Evolutionary conservation across 768 basidiomycete species (phyloP).

Genomic region (Lactarius tabidus): DNA sequence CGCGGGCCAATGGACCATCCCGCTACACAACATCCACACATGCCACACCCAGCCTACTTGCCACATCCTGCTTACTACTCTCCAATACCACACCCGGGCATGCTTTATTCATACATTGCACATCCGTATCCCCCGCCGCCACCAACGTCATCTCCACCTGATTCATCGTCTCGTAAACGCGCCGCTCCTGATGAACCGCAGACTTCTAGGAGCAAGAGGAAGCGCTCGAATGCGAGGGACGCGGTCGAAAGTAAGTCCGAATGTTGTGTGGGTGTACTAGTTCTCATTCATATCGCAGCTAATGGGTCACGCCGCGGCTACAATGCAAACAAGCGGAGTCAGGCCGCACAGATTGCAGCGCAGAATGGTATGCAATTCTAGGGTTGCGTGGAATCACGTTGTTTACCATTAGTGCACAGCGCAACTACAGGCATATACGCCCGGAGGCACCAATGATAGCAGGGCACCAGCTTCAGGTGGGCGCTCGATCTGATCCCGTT

Average conservation of each 20-base stretch:
- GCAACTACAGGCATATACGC: conserved; percentile 32
- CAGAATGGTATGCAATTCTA: conserved; percentile 50
- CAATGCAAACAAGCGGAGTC: conserved; percentile 67
- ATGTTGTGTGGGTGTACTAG: background rate
- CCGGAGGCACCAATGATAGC: conserved; percentile 11
- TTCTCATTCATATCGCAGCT: conserved; percentile 11
- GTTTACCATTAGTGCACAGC: conserved; percentile 33
- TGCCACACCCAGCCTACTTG: conserved; percentile 5
- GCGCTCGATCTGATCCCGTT: conserved; percentile 8
- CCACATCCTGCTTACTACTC: conserved; percentile 21
- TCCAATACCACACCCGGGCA: conserved; percentile 16
- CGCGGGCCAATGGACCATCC: conserved; percentile 12
- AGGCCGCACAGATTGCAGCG: conserved; percentile 60
- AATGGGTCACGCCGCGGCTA: conserved; percentile 59
- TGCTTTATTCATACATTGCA: conserved; percentile 19
- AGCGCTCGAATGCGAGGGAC: conserved; percentile 18
- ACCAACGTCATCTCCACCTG: background rate
- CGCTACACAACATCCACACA: conserved; percentile 12
- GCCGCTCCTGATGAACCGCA: conserved; percentile 14
- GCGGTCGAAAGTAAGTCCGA: conserved; percentile 15
- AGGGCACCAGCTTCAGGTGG: conserved; percentile 10
- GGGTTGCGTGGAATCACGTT: conserved; percentile 7
- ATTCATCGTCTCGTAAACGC: conserved; percentile 13
- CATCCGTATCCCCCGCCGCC: conserved; percentile 7
- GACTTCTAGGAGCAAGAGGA: conserved; percentile 12